Percentiles rank a stretch among this genome's conserved stretches.
Conservation (phyloP, 345 rosid genomes). For the Erucastrum elatum region DNA sequence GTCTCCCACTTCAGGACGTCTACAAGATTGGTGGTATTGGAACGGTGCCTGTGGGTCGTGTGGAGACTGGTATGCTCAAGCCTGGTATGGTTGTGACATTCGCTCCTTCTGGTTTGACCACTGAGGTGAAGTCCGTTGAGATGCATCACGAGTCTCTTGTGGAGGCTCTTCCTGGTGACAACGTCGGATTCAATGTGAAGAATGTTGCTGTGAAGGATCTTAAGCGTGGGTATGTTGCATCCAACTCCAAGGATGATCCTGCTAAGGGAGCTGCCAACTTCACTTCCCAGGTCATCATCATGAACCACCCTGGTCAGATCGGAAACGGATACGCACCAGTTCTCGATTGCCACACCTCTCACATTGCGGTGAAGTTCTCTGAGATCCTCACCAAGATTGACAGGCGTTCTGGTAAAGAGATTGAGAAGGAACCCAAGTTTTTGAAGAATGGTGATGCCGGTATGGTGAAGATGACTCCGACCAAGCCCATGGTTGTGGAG, state of each 20-base stretch:
- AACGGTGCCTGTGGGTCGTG: conserved; percentile 71
- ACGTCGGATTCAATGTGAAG: conserved; percentile 84
- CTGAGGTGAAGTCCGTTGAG: conserved; percentile 92
- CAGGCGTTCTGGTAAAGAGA: conserved; percentile 72
- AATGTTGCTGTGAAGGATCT: conserved; percentile 87
- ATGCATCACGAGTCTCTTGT: conserved; percentile 86
- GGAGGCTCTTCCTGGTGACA: conserved; percentile 83
- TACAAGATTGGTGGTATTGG: conserved; percentile 71
- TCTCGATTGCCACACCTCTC: conserved; percentile 82
- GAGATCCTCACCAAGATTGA: conserved; percentile 72
- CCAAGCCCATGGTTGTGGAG: conserved; percentile 87
- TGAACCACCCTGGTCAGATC: conserved; percentile 72
- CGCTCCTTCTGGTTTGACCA: conserved; percentile 71
- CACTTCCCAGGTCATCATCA: conserved; percentile 86
- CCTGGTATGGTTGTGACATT: conserved; percentile 82
- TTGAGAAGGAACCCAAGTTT: conserved; percentile 70
- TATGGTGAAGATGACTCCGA: conserved; percentile 59
- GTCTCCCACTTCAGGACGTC: conserved; percentile 68
- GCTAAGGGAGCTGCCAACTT: conserved; percentile 78
- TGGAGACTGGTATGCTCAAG: conserved; percentile 60
- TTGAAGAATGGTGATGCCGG: conserved; percentile 58
- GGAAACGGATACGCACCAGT: conserved; percentile 92
- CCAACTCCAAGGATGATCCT: conserved; percentile 89
- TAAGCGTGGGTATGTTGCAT: conserved; percentile 78
- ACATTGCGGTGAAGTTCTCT: conserved; percentile 77